These are phyloP conservation scores for Cystofilobasidium capitatum DNA, from an alignment of 768 basidiomycete genomes.

Conservation along the genomic window DNA sequence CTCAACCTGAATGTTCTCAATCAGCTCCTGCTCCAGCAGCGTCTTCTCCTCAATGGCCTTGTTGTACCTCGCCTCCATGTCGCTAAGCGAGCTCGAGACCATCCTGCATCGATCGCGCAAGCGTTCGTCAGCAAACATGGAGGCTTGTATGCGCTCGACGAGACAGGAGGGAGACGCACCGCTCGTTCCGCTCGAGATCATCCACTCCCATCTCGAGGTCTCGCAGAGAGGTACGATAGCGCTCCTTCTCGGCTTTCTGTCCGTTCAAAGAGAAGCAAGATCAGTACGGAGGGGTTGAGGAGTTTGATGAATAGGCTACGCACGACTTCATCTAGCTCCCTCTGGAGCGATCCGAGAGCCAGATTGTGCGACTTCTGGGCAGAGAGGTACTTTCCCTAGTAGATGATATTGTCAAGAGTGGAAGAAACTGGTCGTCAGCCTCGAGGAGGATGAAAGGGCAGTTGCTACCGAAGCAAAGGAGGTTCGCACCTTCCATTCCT, in stretches of 20 bases:
- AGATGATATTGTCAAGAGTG: constrained; percentile 20
- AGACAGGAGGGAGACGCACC: constrained; percentile 43
- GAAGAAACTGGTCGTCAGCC: constrained; percentile 2
- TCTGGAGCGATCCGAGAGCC: constrained; percentile 79
- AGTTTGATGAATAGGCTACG: constrained; percentile 45
- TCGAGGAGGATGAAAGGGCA: constrained; percentile 6
- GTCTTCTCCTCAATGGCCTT: constrained; percentile 93
- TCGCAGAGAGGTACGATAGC: constrained; percentile 36
- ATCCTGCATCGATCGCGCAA: constrained; percentile 10
- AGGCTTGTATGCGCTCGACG: too few relatives aligned
- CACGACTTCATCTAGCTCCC: constrained; percentile 73
- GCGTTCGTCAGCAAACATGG: too few relatives aligned
- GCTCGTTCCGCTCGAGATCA: constrained; percentile 88
- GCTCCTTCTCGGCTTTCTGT: constrained; percentile 53
- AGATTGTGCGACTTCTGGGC: constrained; percentile 58
- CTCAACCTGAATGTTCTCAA: constrained; percentile 80
- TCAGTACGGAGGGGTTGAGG: neutral
- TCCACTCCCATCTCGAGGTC: constrained; percentile 48
- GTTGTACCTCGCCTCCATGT: constrained; percentile 75
- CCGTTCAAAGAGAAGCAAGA: constrained; percentile 41
- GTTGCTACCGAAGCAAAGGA: neutral
- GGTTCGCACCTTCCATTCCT: constrained; percentile 69
- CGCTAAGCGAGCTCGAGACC: constrained; percentile 38
- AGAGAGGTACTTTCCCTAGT: constrained; percentile 46
- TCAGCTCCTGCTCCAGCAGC: constrained; percentile 83